A percentile compares a stretch with the other conserved stretches of the same genome.
These are phyloP conservation scores for Panicum virgatum DNA, from an alignment of 202 grass and related monocot genomes.

Conservation along the genomic window DNA sequence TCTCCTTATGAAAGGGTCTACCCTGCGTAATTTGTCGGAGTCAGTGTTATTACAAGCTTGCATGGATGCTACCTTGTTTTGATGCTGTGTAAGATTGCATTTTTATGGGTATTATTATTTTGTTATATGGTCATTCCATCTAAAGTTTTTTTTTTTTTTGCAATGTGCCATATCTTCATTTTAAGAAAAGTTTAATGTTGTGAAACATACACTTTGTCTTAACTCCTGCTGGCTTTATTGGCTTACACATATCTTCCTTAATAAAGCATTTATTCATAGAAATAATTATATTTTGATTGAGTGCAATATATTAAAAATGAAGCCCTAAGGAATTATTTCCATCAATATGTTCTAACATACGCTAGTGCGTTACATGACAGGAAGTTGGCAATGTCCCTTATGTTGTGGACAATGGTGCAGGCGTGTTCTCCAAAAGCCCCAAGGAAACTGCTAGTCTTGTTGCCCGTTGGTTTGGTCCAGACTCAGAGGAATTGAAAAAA, in stretches of 20 bases:
- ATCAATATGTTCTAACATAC: conserved; percentile 4
- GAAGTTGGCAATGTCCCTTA: conserved; percentile 95
- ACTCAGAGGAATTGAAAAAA: conserved; percentile 61
- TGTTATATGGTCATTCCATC: background rate
- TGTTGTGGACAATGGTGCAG: conserved; percentile 87
- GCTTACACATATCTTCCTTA: background rate
- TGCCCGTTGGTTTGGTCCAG: conserved; percentile 70
- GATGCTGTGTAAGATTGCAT: background rate
- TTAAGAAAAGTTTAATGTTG: background rate
- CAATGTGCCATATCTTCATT: background rate
- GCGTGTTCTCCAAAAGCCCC: conserved; percentile 85
- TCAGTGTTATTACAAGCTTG: background rate
- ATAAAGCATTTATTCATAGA: background rate
- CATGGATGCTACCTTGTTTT: background rate
- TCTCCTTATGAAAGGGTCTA: background rate
- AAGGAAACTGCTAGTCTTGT: conserved; percentile 76
- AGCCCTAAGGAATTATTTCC: background rate
- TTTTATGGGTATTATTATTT: background rate
- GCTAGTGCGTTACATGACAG: conserved; percentile 42
- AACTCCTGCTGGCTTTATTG: background rate
- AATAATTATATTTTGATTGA: background rate
- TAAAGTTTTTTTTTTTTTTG: background rate
- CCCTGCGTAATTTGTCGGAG: background rate
- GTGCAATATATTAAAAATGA: background rate
- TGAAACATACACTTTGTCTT: background rate